These are phyloP conservation scores for Trichoderma citrinoviride DNA, from an alignment of 2,329 filamentous ascomycete species.

Conservation along the genomic window DNA sequence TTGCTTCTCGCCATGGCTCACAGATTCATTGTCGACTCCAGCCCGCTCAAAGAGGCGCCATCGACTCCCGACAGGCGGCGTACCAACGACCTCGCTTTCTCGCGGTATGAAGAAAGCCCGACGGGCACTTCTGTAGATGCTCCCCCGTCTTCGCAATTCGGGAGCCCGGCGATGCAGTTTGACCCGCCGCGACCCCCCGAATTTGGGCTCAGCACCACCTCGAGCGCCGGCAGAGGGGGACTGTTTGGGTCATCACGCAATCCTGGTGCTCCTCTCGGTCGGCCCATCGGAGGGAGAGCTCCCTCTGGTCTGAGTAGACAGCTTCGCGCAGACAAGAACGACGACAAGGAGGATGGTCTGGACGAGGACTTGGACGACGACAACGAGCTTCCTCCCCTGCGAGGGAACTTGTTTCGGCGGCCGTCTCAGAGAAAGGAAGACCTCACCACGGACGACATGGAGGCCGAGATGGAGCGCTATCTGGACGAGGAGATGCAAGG, in stretches of 20 bases:
- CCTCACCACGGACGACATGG: conserved; percentile 32
- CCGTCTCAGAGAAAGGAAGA: conserved; percentile 27
- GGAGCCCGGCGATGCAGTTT: conserved; percentile 52
- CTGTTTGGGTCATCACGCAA: conserved; percentile 40
- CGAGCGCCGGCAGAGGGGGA: conserved; percentile 34
- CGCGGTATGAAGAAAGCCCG: conserved; percentile 44
- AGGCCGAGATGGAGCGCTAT: conserved; percentile 39
- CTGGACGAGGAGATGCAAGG: conserved; percentile 38
- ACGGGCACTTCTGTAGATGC: conserved; percentile 54
- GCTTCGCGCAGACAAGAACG: conserved; percentile 34
- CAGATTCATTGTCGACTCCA: conserved; percentile 44
- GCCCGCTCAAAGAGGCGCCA: conserved; percentile 45
- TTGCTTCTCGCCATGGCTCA: conserved; percentile 37
- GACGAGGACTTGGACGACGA: conserved; percentile 36
- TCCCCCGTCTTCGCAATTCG: conserved; percentile 52
- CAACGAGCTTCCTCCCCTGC: conserved; percentile 34
- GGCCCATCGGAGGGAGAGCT: conserved; percentile 46
- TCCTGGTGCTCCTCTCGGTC: conserved; percentile 46
- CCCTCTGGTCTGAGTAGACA: conserved; percentile 53
- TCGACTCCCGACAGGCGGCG: conserved; percentile 49
- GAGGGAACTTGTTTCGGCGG: conserved; percentile 35
- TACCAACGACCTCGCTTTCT: conserved; percentile 36
- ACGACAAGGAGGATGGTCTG: conserved; percentile 31
- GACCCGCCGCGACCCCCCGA: conserved; percentile 40
- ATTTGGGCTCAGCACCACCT: conserved; percentile 36